Evolutionary conservation across 129 eudicot genomes (phyloP), one percentile per base, ranked within the genome.

Genomic region (Centaurea solstitialis): DNA sequence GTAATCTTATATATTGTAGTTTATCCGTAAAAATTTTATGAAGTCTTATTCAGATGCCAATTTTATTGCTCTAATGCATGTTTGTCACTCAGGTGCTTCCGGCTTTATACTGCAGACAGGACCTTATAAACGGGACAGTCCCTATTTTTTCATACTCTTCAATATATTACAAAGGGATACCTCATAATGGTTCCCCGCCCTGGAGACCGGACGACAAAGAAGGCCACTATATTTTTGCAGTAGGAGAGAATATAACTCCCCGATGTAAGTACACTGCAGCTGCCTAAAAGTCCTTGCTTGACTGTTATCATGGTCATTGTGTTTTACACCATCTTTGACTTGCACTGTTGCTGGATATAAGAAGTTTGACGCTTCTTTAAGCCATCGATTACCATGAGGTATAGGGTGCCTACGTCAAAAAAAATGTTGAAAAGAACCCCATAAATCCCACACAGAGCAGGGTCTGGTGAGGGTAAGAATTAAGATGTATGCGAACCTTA

Each of bases 161-260:
- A 57, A 88, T 90, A 83, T 92, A 92, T 87, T 90, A 88, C 84
- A 91, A 93, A 81, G 98, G 93, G 62, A 76, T 93, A 72, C 89
- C 91, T 69, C 94, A 81, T 59, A 88, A 81, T 81, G 94, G 92
- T 73, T 93, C 98, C 75, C 96, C 98, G 62, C 98, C 98, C 30
- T 91, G 94, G 98, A 91, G 98, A 76, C 87, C 88, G 4, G 98
- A 93, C 81, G 98, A 93, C 78, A 93, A 93, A 85, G 98, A 93
- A 81, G 98, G 98, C 20, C 98, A 93, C 78, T 93, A 91, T 72
- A 83, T 85, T 24, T 93, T 89, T 77, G 91, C 86, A 10, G 80
- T 93, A 70, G 98, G 98, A 79, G 98, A 93, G 77, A 87, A 88
- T 82, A 86, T 93, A 79, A 89, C 94, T 79, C 89, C 94, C 83